These are phyloP conservation scores for Penicillium sp. DNA, from an alignment of 2,329 filamentous ascomycete species.

Conservation along the genomic window DNA sequence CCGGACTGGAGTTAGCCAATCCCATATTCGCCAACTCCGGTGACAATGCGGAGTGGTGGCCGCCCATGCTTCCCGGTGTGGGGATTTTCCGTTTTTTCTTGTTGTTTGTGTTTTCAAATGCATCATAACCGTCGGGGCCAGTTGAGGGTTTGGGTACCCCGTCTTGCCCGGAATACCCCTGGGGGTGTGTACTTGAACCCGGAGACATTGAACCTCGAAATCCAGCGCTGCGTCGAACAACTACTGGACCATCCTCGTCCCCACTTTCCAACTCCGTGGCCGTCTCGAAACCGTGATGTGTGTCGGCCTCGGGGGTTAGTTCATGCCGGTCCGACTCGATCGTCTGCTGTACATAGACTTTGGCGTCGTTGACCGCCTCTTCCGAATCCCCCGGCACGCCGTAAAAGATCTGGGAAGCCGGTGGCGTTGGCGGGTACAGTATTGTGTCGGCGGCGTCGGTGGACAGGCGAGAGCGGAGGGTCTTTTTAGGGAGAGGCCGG, in stretches of 20 bases:
- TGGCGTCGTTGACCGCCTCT: conserved; percentile 54
- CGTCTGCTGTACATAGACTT: conserved; percentile 52
- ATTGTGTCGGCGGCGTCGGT: conserved; percentile 83
- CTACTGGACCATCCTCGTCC: conserved; percentile 59
- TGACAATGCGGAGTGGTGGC: conserved; percentile 63
- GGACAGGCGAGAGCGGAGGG: conserved; percentile 83
- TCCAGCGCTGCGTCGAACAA: conserved; percentile 47
- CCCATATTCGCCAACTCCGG: conserved; percentile 69
- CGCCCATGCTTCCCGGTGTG: conserved; percentile 73
- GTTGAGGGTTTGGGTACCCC: conserved; percentile 57
- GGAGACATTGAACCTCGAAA: conserved; percentile 45
- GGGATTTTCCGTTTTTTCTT: conserved; percentile 99
- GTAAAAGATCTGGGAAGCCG: conserved; percentile 75
- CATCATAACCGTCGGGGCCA: conserved; percentile 89
- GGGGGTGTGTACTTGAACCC: conserved; percentile 31
- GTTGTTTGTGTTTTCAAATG: conserved; percentile 97
- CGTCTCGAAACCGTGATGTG: conserved; percentile 56
- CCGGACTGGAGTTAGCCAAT: conserved; percentile 54
- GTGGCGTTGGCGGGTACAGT: conserved; percentile 75
- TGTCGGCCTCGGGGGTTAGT: conserved; percentile 41
- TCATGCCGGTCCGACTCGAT: conserved; percentile 43
- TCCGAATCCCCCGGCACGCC: conserved; percentile 66
- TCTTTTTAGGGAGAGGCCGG: conserved; percentile 85
- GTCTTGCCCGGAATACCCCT: conserved; percentile 31
- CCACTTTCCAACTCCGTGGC: conserved; percentile 64